Conservation (phyloP, 768 basidiomycete species). For the Lepiota brunneoincarnata region DNA sequence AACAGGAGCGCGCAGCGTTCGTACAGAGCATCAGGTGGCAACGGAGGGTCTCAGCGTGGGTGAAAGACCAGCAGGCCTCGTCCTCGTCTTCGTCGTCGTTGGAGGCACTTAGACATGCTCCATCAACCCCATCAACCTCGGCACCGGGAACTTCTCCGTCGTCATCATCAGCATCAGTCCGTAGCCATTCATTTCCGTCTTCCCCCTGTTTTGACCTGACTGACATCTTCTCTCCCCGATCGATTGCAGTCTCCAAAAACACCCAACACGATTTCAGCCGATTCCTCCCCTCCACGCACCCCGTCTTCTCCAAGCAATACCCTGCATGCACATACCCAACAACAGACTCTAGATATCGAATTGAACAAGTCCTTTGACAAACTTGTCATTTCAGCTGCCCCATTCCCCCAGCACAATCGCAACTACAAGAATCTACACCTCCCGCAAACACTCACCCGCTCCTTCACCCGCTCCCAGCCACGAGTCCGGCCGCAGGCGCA, state of each 20-base stretch:
- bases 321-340: conserved; percentile 9
- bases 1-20: conserved; percentile 51
- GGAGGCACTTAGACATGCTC: too few species aligned
- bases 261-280: conserved; percentile 3
- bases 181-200: background rate
- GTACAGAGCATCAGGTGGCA: conserved; percentile 37
- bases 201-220: background rate
- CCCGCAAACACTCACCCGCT: background rate
- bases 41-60: conserved; percentile 2
- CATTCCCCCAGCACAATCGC: conserved; percentile 1
- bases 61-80: background rate
- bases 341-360: conserved; percentile 1
- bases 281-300: conserved; percentile 10
- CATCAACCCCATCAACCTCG: too few species aligned
- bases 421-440: conserved; percentile 12
- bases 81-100: background rate
- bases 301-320: conserved; percentile 9
- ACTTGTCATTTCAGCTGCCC: background rate
- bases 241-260: background rate
- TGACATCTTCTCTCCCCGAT: background rate
- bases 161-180: too few species aligned
- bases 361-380: background rate
- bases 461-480: background rate
- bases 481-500: background rate
- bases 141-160: too few species aligned